phyloP scores from a whole-genome alignment of 106 monocot species.

The Dioscorea zingiberensis region DNA sequence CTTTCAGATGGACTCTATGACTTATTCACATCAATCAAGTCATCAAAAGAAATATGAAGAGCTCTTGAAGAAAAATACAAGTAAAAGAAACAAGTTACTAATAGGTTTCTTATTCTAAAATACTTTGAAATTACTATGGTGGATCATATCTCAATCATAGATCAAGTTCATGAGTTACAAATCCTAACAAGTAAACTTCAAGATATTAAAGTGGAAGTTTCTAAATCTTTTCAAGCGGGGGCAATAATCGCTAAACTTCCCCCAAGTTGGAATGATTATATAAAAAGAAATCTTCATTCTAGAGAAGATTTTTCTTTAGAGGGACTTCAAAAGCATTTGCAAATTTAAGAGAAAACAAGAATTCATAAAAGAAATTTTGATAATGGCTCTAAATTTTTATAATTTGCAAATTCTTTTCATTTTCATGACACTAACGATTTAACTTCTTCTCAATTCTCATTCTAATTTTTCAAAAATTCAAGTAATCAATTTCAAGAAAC shows the following conservation, averaged over 20 bases:
- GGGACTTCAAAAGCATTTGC: slow-evolving; percentile 1
- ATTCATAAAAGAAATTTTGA: too few species aligned
- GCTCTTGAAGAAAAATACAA: slow-evolving; percentile 5
- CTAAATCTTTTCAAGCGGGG: slow-evolving; percentile 4
- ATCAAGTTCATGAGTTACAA: slow-evolving; percentile 17
- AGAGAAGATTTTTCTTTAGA: slow-evolving; percentile 5
- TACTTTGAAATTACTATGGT: slow-evolving; percentile 5
- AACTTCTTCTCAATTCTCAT: too few species aligned
- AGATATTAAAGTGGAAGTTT: slow-evolving; percentile 7
- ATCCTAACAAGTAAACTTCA: not conserved
- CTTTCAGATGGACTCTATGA: slow-evolving; percentile 7
- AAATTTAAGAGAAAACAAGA: slow-evolving; percentile 6
- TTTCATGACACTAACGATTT: too few species aligned
- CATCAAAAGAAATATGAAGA: slow-evolving; percentile 10
- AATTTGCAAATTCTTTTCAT: too few species aligned
- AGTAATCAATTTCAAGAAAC: too few species aligned
- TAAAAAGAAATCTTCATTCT: slow-evolving; percentile 1
- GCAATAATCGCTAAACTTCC: slow-evolving; percentile 18
- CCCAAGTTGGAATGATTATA: slow-evolving; percentile 13
- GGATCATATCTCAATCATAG: not conserved
- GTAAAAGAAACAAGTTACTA: not conserved
- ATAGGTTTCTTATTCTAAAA: slow-evolving; percentile 1
- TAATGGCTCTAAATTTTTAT: too few species aligned
- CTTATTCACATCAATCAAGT: not conserved
- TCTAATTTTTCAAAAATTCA: too few species aligned